A percentile compares a stretch with the other conserved stretches of the same genome.
Evolutionary conservation across 495 filamentous ascomycete species (phyloP).

Genomic region (Margaritispora aquatica): DNA sequence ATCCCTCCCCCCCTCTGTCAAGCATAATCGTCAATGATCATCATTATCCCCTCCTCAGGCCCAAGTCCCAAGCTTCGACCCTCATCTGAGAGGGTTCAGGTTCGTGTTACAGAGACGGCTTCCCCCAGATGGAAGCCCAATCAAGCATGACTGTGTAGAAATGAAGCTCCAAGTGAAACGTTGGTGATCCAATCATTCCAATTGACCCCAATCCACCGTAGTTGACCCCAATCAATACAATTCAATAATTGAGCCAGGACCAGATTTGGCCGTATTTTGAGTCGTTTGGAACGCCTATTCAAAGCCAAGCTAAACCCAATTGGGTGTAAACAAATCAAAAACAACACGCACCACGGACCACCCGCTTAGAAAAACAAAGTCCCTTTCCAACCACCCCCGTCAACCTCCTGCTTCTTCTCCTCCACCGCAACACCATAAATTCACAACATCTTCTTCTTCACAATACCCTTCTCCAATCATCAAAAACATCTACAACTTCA

Average conservation of each 20-base stretch:
- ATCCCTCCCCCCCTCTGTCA: too few species aligned
- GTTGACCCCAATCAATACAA: too few species aligned
- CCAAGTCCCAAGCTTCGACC: not conserved
- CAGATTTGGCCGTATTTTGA: not conserved
- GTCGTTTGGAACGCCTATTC: too few species aligned
- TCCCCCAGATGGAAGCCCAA: not conserved
- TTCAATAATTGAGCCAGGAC: not conserved
- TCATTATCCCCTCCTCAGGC: too few species aligned
- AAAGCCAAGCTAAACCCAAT: not conserved
- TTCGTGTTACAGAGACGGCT: not conserved
- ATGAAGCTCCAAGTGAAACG: not conserved
- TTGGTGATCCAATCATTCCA: not conserved
- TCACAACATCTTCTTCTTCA: not conserved
- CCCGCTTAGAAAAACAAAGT: not conserved
- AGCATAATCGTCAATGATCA: too few species aligned
- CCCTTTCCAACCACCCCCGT: not conserved
- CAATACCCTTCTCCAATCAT: conserved; percentile 1
- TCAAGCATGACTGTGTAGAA: not conserved
- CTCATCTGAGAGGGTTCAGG: not conserved
- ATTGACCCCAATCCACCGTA: too few species aligned
- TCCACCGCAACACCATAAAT: not conserved
- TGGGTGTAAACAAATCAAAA: not conserved
- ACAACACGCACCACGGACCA: not conserved
- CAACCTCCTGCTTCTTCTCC: not conserved
- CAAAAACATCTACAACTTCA: not conserved